Conservation (phyloP, 768 basidiomycete species). For the Terana coerulea region DNA sequence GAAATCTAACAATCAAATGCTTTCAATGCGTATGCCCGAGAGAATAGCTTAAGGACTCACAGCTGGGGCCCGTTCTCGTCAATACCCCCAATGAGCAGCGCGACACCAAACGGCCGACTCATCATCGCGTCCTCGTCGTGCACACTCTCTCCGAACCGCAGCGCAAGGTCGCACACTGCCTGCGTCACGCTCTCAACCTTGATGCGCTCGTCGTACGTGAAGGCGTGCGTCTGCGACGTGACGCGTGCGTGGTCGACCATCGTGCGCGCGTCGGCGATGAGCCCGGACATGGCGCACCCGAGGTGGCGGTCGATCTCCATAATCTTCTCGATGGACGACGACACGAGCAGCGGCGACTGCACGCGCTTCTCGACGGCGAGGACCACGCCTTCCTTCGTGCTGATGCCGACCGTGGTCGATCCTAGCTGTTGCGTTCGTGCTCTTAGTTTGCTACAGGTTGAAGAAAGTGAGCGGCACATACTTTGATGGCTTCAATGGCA, state of each 20-base stretch:
- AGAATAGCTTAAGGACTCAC: constrained; percentile 43
- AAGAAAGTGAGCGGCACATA: constrained; percentile 28
- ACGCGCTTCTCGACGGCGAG: constrained; percentile 98
- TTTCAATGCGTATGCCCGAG: background rate
- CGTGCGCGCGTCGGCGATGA: constrained; percentile 97
- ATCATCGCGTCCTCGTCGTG: constrained; percentile 99
- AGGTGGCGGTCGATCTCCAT: constrained; percentile 99
- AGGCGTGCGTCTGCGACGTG: constrained; percentile 91
- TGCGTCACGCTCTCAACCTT: constrained; percentile 98
- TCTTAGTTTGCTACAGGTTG: background rate
- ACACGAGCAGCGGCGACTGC: constrained; percentile 92
- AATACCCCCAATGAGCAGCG: constrained; percentile 93
- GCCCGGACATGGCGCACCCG: constrained; percentile 96
- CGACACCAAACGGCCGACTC: constrained; percentile 99
- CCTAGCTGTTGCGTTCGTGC: constrained; percentile 78
- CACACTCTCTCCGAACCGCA: constrained; percentile 98
- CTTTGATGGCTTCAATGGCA: constrained; percentile 99
- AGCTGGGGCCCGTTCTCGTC: constrained; percentile 96
- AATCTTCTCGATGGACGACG: constrained; percentile 97
- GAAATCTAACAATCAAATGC: constrained; percentile 55
- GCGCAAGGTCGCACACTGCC: constrained; percentile 94
- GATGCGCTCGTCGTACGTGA: constrained; percentile 96
- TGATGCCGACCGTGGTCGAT: constrained; percentile 95
- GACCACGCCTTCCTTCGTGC: constrained; percentile 85
- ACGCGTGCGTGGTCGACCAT: constrained; percentile 99